Base-by-base conservation (phyloP, 2,329 filamentous ascomycete genomes). In the Penicillium sp. region DNA sequence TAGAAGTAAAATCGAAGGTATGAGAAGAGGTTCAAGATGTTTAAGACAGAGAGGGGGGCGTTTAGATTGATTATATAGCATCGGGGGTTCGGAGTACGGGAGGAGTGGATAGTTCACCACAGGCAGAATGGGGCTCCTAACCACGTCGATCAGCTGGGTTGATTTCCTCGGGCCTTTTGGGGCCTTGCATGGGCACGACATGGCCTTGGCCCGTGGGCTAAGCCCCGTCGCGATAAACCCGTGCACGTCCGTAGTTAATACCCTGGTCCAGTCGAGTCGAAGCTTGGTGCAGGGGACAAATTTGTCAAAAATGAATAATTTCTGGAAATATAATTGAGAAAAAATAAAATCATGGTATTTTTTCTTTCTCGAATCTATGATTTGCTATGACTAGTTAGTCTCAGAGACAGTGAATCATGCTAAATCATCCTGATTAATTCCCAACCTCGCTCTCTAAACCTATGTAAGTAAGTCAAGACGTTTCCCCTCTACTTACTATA, bases 11-110 rank as follows among this genome's bases (percentile, higher is more conserved):
- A 53, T 55, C 12, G 40, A 55, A 56, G 38, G 44, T 53, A 28
- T 58, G 60, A 60, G 61, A 56, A 56, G 30, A 26, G 40, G 15
- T 22, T 42, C 30, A 54, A 53, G 53, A 38, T 55, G 17, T 45
- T 44, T 19, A 53, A 40, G 35, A 15, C 35, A 13, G 40, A 17
- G 40, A 40, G 24, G 38, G 42, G 51, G 38, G 62, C 44, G 26
- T 56, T n/a, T 54, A 64, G 62, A 68, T 65, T 63, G 62, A 67
- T 65, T 73, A 74, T 73, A 72, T 72, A 73, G 37, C n/a, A 28
- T 22, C 17, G 42, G 35, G 35, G 35, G 38, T 54, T 65, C 60
- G 60, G 63, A 50, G 49, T 42, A 56, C 62, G 61, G 59, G 30
- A 53, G 22, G 22, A 22, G 50, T 37, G 19, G 19, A 37, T 53